Base-by-base conservation (phyloP, 345 rosid genomes). In the Populus euphratica region DNA sequence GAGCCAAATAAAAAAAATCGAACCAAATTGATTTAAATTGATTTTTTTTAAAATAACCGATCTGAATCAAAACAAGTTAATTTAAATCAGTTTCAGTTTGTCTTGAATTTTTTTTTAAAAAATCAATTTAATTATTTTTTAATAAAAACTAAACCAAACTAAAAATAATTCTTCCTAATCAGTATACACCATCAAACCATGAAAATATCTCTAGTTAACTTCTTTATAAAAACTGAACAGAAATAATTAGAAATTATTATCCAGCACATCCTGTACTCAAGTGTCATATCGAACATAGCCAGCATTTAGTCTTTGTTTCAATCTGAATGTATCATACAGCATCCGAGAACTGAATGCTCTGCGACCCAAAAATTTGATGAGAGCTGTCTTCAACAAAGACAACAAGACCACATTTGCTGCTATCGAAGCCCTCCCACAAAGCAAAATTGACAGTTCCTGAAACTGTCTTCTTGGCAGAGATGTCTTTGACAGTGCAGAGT, bases 401-500 rank as follows among this genome's bases (percentile, higher is more conserved):
- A 25, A 78, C 89, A 47, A 91, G 43, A 12, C 93, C 92, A 71
- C 92, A 94, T 85, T 91, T 94, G 84, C 41, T 81, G 81, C 81
- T 59, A 67, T 86, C 88, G 91, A 93, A 93, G 68, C 87, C 85
- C 29, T 91, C 92, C 98, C 95, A 91, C 0, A 91, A 81, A n/a
- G 88, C 47, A 79, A 93, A 90, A 73, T 80, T 89, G 27, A 87
- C 87, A n/a, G 85, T 93, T 77, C 93, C 94, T 2, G 93, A 84
- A 9, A 95, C 78, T 14, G 81, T 64, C 81, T 91, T 93, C 90
- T 85, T 90, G 13, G 90, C 76, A 0, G 92, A 75, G 23, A 85
- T 50, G 76, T 93, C 94, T 78, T 87, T 90, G 49, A 89, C 91
- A 17, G 88, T 85, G 78, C 90, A 85, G 72, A 95, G 87, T 85